These are phyloP conservation scores for Ambrosia hybrid DNA, from an alignment of 140 eudicot species.

Conservation along the genomic window DNA sequence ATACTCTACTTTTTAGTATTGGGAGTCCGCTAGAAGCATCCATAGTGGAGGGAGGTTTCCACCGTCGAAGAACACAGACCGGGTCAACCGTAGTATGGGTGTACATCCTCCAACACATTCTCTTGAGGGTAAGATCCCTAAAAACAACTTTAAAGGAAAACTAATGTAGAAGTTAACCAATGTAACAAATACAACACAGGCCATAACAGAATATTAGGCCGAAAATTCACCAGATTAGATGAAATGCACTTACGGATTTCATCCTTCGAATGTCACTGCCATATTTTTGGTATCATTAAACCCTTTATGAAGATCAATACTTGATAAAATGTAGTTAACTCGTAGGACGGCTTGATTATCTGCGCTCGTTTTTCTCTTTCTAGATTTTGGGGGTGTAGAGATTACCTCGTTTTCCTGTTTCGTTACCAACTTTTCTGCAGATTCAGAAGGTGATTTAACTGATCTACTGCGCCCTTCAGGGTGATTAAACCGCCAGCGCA, in stretches of 20 bases:
- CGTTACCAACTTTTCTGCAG: not conserved
- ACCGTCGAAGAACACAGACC: too few relatives aligned
- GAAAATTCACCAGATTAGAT: slow-evolving; percentile 2
- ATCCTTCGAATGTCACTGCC: not conserved
- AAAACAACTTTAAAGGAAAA: not conserved
- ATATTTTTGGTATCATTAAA: not conserved
- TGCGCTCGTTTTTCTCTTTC: slow-evolving; percentile 34
- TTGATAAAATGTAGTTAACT: not conserved
- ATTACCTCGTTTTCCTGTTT: slow-evolving; percentile 12
- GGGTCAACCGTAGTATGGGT: too few relatives aligned
- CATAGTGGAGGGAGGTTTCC: too few relatives aligned
- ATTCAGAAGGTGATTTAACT: slow-evolving; percentile 11
- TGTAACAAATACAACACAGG: slow-evolving; percentile 7
- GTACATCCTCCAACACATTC: too few relatives aligned
- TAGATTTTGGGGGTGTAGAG: slow-evolving; percentile 28
- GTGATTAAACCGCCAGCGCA: slow-evolving; percentile 72
- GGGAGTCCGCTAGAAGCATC: too few relatives aligned
- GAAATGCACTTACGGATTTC: not conserved
- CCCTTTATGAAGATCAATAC: slow-evolving; percentile 19
- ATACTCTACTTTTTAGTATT: too few relatives aligned
- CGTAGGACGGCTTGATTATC: slow-evolving; percentile 19
- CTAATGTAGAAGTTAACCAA: slow-evolving; percentile 10
- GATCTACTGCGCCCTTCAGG: slow-evolving; percentile 26
- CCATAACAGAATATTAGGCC: not conserved
- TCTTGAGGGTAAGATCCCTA: not conserved